Evolutionary conservation across 768 basidiomycete species (phyloP), one percentile per base, ranked within the genome.

Genomic region (Suillus occidentalis): DNA sequence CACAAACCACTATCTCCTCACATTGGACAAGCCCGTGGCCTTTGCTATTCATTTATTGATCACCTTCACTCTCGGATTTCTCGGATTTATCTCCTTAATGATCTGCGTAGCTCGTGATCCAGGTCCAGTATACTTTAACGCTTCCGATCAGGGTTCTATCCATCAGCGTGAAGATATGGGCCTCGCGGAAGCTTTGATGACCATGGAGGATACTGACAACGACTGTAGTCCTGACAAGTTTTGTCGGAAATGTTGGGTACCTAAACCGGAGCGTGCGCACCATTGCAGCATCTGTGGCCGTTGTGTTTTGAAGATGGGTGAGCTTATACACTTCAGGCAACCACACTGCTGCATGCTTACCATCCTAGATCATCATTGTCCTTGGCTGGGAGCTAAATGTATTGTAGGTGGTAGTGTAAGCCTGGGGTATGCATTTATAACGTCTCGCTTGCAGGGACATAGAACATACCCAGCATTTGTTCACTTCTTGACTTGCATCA

Each of bases 221-320:
- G 87, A 88, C 59, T 78, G 82, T 63, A 79, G 78, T 6, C 87
- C 87, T 0, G 85, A 83, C 25, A 87, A 80, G 67, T 94, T 90
- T 90, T 94, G 92, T 73, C 83, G 87, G 61, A 88, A 87, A 65
- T 95, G 92, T 72, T 90, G 86, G 86, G 85, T 81, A 52, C 88
- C 90, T 0, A 92, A 90, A 76, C 90, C 92, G 6, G 91, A 93
- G 69, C 82, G 93, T 57, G 77, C 91, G 2, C 92, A 94, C 71
- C 92, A 95, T 71, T 95, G 91, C 71, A 83, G 81, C 16, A 72
- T 83, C 39, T 95, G 92, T 72, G 85, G 87, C 43, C 83, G 91
- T 43, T 94, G 93, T 72, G 89, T 94, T 13, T 77, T 94, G 45
- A 94, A 93, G 78, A 89, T 93, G 90, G 92, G 92, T 92, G 60